A percentile compares a stretch with the other conserved stretches of the same genome.
phyloP scores from a whole-genome alignment of 768 basidiomycete genomes.

The Lactifluus subvellereus region DNA sequence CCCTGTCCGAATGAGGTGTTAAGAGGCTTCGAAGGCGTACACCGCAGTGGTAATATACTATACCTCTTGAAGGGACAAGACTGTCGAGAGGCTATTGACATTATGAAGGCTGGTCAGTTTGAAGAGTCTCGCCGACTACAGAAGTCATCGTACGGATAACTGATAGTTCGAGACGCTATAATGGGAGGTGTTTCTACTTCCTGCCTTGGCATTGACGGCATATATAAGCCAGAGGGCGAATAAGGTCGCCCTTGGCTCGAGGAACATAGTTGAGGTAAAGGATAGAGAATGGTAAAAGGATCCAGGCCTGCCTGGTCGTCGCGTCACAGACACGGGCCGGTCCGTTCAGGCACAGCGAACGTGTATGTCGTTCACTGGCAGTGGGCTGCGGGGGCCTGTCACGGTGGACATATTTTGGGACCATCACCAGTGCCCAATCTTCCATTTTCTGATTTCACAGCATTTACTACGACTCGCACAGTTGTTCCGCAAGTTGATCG shows the following conservation, averaged over 20 bases:
- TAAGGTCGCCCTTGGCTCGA: not conserved
- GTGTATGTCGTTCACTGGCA: not conserved
- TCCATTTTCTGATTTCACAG: too few relatives aligned
- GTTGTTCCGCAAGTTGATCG: not conserved
- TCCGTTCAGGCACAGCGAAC: not conserved
- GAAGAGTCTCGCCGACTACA: not conserved
- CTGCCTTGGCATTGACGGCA: constrained; percentile 3
- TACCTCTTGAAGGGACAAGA: constrained; percentile 16
- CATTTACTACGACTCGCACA: not conserved
- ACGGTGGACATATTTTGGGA: not conserved
- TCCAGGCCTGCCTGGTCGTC: not conserved
- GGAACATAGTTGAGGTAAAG: not conserved
- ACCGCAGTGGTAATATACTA: too few relatives aligned
- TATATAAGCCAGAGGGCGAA: constrained; percentile 9
- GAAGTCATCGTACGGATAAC: not conserved
- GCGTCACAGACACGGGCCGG: not conserved
- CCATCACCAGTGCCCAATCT: too few relatives aligned
- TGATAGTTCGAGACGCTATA: constrained; percentile 3
- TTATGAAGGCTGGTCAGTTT: not conserved
- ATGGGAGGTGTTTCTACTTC: constrained; percentile 3
- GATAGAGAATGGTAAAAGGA: not conserved
- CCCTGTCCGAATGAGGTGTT: constrained; percentile 20
- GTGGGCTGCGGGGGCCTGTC: not conserved
- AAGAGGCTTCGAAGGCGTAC: not conserved
- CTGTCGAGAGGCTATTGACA: constrained; percentile 1